These are phyloP conservation scores for Heliosperma pusillum DNA, from an alignment of 148 eudicot species.

Conservation along the genomic window DNA sequence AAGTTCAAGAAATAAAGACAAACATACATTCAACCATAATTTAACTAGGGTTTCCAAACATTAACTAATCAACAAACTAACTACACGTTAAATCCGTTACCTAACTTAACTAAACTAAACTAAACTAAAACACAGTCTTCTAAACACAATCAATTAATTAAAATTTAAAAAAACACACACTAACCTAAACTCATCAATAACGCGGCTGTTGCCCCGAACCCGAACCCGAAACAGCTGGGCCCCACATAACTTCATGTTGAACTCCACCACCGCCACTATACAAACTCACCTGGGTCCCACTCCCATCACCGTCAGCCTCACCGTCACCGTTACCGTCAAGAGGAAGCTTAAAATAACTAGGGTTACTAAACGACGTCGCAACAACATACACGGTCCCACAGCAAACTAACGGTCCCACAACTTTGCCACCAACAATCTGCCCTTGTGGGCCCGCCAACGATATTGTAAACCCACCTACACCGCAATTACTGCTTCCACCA, in stretches of 20 bases:
- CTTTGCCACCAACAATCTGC: constrained; percentile 69
- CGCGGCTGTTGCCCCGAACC: background rate
- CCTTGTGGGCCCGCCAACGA: constrained; percentile 79
- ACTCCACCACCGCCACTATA: background rate
- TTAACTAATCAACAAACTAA: no score
- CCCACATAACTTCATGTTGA: constrained; percentile 13
- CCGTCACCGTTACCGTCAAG: constrained; percentile 24
- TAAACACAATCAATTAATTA: no score
- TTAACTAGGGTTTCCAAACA: background rate
- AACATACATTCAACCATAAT: no score
- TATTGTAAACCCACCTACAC: constrained; percentile 42
- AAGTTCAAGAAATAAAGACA: no score
- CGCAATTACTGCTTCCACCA: background rate
- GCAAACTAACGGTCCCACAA: constrained; percentile 43
- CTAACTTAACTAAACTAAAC: no score
- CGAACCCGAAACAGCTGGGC: background rate
- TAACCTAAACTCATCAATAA: background rate
- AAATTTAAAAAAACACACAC: background rate
- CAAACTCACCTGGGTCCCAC: constrained; percentile 8
- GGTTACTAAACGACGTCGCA: constrained; percentile 58
- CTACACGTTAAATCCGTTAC: no score
- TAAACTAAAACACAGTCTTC: no score
- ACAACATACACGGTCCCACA: constrained; percentile 54
- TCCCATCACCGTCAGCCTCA: constrained; percentile 8
- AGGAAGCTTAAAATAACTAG: constrained; percentile 45